These are phyloP conservation scores for Peterozyma xylosa DNA, from an alignment of 805 yeast species.

Conservation along the genomic window DNA sequence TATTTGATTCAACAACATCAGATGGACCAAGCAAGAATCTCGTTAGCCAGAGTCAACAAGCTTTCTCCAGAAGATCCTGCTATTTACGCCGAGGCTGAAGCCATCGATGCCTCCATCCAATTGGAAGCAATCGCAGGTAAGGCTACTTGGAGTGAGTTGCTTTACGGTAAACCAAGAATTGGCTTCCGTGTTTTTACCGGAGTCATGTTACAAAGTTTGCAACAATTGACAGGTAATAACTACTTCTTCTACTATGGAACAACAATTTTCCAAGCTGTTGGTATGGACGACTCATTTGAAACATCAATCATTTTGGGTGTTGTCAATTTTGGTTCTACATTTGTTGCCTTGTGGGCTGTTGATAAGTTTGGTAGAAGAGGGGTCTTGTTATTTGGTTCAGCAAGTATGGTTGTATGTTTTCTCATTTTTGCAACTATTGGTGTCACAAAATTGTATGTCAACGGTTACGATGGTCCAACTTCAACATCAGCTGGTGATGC, in stretches of 20 bases:
- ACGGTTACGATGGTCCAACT: conserved; percentile 17
- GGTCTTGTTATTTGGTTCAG: conserved; percentile 52
- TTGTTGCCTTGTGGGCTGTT: conserved; percentile 43
- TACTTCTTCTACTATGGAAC: conserved; percentile 68
- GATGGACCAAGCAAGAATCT: conserved; percentile 43
- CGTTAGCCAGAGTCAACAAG: conserved; percentile 43
- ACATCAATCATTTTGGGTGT: conserved; percentile 36
- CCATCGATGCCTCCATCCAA: conserved; percentile 36
- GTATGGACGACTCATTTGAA: conserved; percentile 38
- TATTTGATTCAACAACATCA: conserved; percentile 48
- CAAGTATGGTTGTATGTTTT: conserved; percentile 55
- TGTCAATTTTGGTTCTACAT: conserved; percentile 39
- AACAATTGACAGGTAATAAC: conserved; percentile 69
- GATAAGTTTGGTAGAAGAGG: conserved; percentile 62
- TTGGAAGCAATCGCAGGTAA: conserved; percentile 41
- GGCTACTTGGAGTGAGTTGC: conserved; percentile 42
- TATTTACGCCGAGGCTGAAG: conserved; percentile 25
- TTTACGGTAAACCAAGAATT: conserved; percentile 44
- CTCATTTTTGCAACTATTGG: conserved; percentile 47
- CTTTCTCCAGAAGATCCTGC: conserved; percentile 20
- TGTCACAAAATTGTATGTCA: conserved; percentile 29
- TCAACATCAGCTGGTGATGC: conserved; percentile 31
- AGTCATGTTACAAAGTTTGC: conserved; percentile 50
- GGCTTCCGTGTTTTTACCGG: conserved; percentile 37
- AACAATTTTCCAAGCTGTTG: conserved; percentile 45